These are phyloP conservation scores for Mycena galericulata DNA, from an alignment of 768 basidiomycete genomes.

Conservation along the genomic window DNA sequence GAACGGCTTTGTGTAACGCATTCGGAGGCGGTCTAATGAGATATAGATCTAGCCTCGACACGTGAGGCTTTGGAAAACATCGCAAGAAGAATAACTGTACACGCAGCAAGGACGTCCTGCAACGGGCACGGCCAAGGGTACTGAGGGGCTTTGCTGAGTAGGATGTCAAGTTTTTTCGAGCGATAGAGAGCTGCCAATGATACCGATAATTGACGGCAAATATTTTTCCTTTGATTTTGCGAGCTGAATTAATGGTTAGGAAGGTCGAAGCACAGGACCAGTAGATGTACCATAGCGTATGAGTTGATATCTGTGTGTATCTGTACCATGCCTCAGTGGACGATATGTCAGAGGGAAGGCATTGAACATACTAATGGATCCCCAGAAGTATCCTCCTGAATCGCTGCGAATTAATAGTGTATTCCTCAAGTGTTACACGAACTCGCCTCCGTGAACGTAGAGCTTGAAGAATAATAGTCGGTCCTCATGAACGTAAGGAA, in stretches of 20 bases:
- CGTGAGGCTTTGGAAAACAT: neutral
- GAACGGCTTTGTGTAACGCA: conserved; percentile 72
- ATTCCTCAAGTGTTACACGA: neutral
- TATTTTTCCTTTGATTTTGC: conserved; percentile 77
- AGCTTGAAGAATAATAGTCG: conserved; percentile 52
- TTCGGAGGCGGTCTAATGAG: conserved; percentile 75
- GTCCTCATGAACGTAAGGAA: neutral
- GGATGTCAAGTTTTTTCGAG: neutral
- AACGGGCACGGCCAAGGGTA: conserved; percentile 86
- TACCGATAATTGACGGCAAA: conserved; percentile 71
- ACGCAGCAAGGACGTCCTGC: conserved; percentile 83
- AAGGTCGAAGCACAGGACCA: neutral
- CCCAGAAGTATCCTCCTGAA: conserved; percentile 74
- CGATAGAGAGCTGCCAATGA: neutral
- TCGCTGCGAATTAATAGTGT: neutral
- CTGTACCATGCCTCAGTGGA: conserved; percentile 39
- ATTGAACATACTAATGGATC: conserved; percentile 63
- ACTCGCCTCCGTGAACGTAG: conserved; percentile 73
- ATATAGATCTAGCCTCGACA: conserved; percentile 67
- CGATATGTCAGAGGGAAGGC: conserved; percentile 1
- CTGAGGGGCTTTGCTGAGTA: conserved; percentile 79
- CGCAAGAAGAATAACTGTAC: conserved; percentile 43
- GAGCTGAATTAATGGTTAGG: conserved; percentile 54
- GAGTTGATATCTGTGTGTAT: conserved; percentile 72
- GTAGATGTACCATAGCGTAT: conserved; percentile 60